Evolutionary conservation across 2,329 filamentous ascomycete genomes (phyloP).

Genomic region (Claviceps citrina): DNA sequence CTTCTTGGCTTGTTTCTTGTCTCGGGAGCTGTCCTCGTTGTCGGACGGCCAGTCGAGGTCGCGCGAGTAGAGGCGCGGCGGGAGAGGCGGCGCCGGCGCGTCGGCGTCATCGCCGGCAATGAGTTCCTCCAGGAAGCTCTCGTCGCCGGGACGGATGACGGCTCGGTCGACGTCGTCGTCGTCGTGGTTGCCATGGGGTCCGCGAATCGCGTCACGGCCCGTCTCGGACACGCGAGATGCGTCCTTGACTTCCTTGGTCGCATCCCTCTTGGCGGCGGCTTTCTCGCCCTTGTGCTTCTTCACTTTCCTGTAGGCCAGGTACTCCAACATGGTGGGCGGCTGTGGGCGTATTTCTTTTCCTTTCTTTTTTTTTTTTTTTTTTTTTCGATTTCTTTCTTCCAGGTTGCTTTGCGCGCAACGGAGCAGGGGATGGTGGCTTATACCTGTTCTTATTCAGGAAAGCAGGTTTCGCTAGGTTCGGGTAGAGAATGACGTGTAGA

Average conservation of each 20-base stretch:
- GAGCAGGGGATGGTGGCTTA: no score
- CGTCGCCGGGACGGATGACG: constrained; percentile 40
- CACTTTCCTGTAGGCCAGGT: constrained; percentile 45
- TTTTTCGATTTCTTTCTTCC: no score
- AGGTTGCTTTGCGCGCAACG: no score
- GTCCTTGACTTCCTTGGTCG: constrained; percentile 9
- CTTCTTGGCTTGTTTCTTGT: constrained; percentile 19
- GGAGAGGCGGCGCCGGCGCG: constrained; percentile 36
- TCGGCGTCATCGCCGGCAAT: constrained; percentile 27
- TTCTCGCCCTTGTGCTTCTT: constrained; percentile 44
- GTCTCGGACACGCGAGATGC: constrained; percentile 9
- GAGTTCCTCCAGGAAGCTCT: constrained; percentile 41
- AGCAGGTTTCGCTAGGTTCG: no score
- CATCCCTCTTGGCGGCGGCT: constrained; percentile 18
- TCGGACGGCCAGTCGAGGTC: constrained; percentile 32
- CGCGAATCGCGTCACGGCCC: constrained; percentile 7
- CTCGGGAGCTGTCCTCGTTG: constrained; percentile 12
- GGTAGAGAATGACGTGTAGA: no score
- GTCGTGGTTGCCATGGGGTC: constrained; percentile 6
- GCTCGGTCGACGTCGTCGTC: constrained; percentile 15
- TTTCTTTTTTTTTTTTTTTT: no score
- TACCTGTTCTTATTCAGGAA: no score
- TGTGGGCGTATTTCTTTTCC: no score
- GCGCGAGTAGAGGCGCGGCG: constrained; percentile 35
- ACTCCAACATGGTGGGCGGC: constrained; percentile 40